Percentiles rank a stretch among this genome's conserved stretches.
These are phyloP conservation scores for Colletotrichum nymphaeae DNA, from an alignment of 2,329 filamentous ascomycete species.

Conservation along the genomic window DNA sequence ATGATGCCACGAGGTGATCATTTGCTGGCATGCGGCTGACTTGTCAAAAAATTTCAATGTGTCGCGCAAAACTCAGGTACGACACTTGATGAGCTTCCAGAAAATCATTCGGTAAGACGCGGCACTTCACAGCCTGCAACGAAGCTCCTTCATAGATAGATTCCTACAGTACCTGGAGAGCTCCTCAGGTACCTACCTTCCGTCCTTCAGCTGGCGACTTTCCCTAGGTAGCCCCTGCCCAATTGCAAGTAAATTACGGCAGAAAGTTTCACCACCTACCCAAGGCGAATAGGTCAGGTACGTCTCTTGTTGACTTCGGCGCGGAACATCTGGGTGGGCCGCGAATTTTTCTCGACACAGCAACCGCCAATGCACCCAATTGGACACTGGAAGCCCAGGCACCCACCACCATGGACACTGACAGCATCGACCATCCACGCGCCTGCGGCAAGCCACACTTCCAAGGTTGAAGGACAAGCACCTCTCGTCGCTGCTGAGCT, in stretches of 20 bases:
- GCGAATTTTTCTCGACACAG: conserved; percentile 6
- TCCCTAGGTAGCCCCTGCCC: neutral
- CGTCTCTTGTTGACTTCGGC: conserved; percentile 24
- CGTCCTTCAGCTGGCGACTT: neutral
- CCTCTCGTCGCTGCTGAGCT: conserved; percentile 7
- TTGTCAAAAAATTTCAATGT: neutral
- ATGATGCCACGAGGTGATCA: neutral
- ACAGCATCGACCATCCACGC: neutral
- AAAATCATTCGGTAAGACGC: neutral
- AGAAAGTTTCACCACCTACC: conserved; percentile 18
- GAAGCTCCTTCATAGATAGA: neutral
- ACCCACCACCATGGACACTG: neutral
- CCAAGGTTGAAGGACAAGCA: neutral
- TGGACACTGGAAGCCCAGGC: conserved; percentile 7
- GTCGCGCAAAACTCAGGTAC: neutral
- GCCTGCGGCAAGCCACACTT: conserved; percentile 6
- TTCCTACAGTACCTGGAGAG: neutral
- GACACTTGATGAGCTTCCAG: neutral
- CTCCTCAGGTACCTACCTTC: neutral
- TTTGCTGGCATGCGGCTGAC: neutral
- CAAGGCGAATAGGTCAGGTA: neutral
- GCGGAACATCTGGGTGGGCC: conserved; percentile 16
- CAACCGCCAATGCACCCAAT: conserved; percentile 11
- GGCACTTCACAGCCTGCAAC: conserved; percentile 7
- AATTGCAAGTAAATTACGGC: neutral